Conservation (phyloP, 257 asterid genomes). For the Solanum infundibuliforme region DNA sequence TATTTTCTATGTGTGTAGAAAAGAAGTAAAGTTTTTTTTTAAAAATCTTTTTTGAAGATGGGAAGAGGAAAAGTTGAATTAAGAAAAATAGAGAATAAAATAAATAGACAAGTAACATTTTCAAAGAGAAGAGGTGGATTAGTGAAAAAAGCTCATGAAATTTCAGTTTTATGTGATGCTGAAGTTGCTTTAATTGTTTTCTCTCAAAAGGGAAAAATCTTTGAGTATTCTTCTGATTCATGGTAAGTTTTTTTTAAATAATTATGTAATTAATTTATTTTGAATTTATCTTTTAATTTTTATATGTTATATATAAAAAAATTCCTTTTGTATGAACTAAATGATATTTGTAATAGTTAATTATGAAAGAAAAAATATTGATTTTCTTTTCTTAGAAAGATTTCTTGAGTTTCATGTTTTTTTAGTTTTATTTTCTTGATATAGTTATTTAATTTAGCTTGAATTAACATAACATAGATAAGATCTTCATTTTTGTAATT, state of each 20-base stretch:
- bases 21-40: neutral
- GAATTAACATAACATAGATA: too few relatives aligned
- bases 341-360: neutral
- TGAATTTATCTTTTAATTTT: neutral
- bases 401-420: neutral
- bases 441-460: too few relatives aligned
- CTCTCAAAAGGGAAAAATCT: conserved; percentile 70
- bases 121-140: conserved; percentile 73
- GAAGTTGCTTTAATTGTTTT: conserved; percentile 72
- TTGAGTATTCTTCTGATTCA: conserved; percentile 67
- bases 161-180: conserved; percentile 78
- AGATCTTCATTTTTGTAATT: too few relatives aligned
- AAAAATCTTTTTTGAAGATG: conserved; percentile 16
- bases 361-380: neutral
- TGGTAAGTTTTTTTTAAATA: conserved; percentile 20
- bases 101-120: conserved; percentile 75
- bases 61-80: conserved; percentile 81
- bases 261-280: neutral
- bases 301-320: neutral
- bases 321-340: neutral
- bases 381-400: neutral
- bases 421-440: too few relatives aligned
- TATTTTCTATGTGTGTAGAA: neutral
- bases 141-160: conserved; percentile 77
- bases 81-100: conserved; percentile 79